phyloP scores from a whole-genome alignment of 2,329 filamentous ascomycete species.

The Elsinoe fawcettii region DNA sequence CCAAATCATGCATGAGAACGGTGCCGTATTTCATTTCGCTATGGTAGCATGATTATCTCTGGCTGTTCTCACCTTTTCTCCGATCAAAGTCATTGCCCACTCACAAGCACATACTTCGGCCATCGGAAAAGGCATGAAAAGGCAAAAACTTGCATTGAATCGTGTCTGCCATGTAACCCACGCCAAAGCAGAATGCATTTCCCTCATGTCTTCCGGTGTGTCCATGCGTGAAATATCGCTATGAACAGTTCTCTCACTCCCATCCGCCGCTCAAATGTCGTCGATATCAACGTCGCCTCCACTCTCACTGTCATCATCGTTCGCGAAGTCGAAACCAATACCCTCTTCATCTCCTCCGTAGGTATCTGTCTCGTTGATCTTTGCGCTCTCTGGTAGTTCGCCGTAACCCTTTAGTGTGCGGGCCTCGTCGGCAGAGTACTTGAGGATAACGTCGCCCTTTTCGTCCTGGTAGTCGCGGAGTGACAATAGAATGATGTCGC shows the following conservation, averaged over 20 bases:
- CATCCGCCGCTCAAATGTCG: constrained; percentile 59
- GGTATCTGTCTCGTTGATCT: constrained; percentile 99
- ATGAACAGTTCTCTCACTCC: not conserved
- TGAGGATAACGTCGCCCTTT: constrained; percentile 88
- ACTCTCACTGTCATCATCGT: constrained; percentile 59
- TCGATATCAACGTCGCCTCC: constrained; percentile 87
- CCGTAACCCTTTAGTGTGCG: constrained; percentile 93
- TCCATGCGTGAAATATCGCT: not conserved
- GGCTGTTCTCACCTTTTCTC: not conserved
- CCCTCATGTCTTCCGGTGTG: not conserved
- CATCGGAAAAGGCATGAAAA: not conserved
- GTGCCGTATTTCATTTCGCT: not conserved
- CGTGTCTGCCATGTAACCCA: constrained; percentile 14
- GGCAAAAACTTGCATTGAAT: constrained; percentile 4
- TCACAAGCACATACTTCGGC: not conserved
- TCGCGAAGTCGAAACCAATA: constrained; percentile 97
- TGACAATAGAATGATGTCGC: constrained; percentile 82
- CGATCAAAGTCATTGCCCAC: not conserved
- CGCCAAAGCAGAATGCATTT: constrained; percentile 4
- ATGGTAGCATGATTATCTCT: too few species aligned
- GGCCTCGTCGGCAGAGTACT: constrained; percentile 93
- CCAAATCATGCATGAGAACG: not conserved
- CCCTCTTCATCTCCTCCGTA: constrained; percentile 86
- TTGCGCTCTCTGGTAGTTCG: constrained; percentile 91
- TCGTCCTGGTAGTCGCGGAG: constrained; percentile 90